Evolutionary conservation across 2,329 filamentous ascomycete species (phyloP).

Genomic region (Pseudonectria foliicola): DNA sequence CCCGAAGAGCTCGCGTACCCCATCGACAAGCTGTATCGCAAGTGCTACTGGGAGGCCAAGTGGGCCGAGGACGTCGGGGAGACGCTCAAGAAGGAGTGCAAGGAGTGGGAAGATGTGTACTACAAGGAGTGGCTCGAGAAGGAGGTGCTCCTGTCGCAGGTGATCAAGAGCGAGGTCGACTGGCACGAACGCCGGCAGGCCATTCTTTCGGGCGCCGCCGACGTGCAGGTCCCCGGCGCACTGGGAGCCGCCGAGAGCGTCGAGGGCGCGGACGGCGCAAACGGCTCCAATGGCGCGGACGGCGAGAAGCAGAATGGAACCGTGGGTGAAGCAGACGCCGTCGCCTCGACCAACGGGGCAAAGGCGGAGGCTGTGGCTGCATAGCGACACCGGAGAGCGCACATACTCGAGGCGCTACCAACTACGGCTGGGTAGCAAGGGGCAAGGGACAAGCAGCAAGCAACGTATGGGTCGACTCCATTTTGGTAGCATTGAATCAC

Average conservation of each 20-base stretch:
- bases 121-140: conserved; percentile 73
- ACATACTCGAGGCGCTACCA: too few species aligned
- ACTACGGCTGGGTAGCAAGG: too few species aligned
- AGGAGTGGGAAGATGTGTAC: conserved; percentile 58
- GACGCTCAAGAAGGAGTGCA: conserved; percentile 56
- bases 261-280: neutral
- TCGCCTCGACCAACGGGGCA: conserved; percentile 2
- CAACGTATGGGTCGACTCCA: too few species aligned
- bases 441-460: too few species aligned
- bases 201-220: conserved; percentile 42
- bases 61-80: conserved; percentile 66
- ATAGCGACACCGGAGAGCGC: neutral
- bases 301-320: conserved; percentile 9
- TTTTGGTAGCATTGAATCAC: too few species aligned
- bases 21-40: conserved; percentile 53
- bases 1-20: conserved; percentile 55
- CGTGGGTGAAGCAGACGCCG: conserved; percentile 4
- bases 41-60: conserved; percentile 63
- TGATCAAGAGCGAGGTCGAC: conserved; percentile 59
- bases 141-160: conserved; percentile 69
- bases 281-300: conserved; percentile 8
- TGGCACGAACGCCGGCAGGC: conserved; percentile 53
- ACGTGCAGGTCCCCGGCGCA: conserved; percentile 34
- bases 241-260: conserved; percentile 23
- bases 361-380: neutral